These are phyloP conservation scores for Sporisorium sorghi DNA, from an alignment of 1,284 basidiomycete species.

Conservation along the genomic window DNA sequence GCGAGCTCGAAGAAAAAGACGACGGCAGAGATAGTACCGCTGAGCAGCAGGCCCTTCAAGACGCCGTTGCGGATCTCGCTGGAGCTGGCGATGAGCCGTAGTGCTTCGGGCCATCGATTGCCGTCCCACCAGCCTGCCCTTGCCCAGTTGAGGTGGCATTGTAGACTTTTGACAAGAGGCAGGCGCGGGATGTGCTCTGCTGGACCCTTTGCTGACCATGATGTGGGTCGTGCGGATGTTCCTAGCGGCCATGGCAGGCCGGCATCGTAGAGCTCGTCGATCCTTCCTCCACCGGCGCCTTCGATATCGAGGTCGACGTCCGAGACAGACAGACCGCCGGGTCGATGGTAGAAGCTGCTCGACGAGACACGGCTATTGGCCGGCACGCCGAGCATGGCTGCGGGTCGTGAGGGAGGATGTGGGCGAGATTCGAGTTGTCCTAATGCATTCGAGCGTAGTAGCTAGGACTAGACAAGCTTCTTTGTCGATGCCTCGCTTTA, in stretches of 20 bases:
- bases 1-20: conserved; percentile 67
- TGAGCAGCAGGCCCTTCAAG: conserved; percentile 63
- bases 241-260: conserved; percentile 52
- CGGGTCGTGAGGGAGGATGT: background rate
- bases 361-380: conserved; percentile 40
- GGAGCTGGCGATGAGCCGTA: conserved; percentile 50
- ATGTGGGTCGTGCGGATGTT: conserved; percentile 21
- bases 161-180: conserved; percentile 37
- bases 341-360: conserved; percentile 39
- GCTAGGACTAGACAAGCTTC: background rate
- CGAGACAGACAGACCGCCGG: conserved; percentile 27
- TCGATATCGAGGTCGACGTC: conserved; percentile 67
- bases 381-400: conserved; percentile 41
- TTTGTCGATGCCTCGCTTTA: background rate
- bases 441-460: background rate
- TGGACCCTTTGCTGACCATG: conserved; percentile 65
- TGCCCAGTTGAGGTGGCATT: conserved; percentile 59
- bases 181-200: conserved; percentile 48
- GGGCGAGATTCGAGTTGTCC: background rate
- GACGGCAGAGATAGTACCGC: conserved; percentile 53
- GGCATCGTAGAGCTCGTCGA: conserved; percentile 64
- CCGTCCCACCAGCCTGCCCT: conserved; percentile 58
- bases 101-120: conserved; percentile 55
- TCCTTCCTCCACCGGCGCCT: conserved; percentile 53
- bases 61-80: conserved; percentile 57